These are phyloP conservation scores for Stemphylium vesicarium DNA, from an alignment of 2,329 filamentous ascomycete species.

Conservation along the genomic window DNA sequence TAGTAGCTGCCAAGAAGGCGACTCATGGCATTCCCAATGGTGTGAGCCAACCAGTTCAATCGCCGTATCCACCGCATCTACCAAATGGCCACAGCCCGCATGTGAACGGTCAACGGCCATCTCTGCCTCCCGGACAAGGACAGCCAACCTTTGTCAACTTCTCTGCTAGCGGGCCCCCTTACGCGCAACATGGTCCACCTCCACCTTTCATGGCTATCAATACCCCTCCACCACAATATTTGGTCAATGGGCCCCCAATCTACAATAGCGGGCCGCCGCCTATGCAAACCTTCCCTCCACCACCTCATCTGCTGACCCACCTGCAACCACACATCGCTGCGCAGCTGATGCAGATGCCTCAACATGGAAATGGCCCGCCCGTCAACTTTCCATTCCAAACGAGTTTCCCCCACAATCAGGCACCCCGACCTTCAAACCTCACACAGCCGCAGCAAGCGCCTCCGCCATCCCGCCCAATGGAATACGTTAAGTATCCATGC, in stretches of 20 bases:
- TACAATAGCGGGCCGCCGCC: conserved; percentile 13
- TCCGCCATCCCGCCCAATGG: conserved; percentile 51
- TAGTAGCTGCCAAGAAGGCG: conserved; percentile 65
- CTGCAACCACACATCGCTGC: conserved; percentile 33
- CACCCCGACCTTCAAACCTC: conserved; percentile 44
- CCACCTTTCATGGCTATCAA: conserved; percentile 11
- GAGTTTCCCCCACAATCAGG: conserved; percentile 54
- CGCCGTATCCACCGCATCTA: conserved; percentile 23
- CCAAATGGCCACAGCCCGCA: conserved; percentile 28
- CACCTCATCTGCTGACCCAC: conserved; percentile 16
- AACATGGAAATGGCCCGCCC: conserved; percentile 25
- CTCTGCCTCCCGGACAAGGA: conserved; percentile 27
- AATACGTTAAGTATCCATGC: conserved; percentile 89
- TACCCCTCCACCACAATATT: conserved; percentile 10
- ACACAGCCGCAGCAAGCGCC: conserved; percentile 58
- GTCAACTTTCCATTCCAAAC: conserved; percentile 37
- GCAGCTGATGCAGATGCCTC: conserved; percentile 25
- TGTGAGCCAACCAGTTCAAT: conserved; percentile 33
- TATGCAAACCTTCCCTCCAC: conserved; percentile 3
- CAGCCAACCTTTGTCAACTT: conserved; percentile 58
- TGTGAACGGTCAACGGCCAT: conserved; percentile 27
- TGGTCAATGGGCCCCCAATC: conserved; percentile 7
- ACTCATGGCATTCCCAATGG: conserved; percentile 56
- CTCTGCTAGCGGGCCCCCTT: conserved; percentile 60
- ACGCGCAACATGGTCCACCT: conserved; percentile 67